phyloP scores from a whole-genome alignment of 2,329 filamentous ascomycete genomes.

The Scytalidium lignicola region DNA sequence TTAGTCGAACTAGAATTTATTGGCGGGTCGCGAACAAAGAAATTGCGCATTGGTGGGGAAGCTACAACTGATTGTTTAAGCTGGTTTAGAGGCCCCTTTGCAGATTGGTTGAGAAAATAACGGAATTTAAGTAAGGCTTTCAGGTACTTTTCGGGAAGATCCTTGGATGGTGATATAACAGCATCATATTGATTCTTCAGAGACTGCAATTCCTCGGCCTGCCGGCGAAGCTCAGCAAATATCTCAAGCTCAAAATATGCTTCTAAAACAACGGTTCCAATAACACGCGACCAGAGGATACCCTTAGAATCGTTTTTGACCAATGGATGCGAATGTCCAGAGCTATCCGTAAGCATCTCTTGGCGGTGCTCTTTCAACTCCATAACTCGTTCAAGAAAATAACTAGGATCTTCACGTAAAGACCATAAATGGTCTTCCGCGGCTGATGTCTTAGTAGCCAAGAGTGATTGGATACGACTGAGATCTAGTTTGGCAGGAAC shows the following conservation, averaged over 20 bases:
- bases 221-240: slow-evolving; percentile 13
- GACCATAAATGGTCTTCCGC: slow-evolving; percentile 50
- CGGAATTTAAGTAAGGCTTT: slow-evolving; percentile 35
- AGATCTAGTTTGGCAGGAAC: slow-evolving; percentile 43
- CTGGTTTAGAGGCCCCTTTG: slow-evolving; percentile 27
- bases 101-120: slow-evolving; percentile 26
- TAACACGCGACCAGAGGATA: slow-evolving; percentile 36
- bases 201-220: slow-evolving; percentile 17
- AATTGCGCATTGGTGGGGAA: slow-evolving; percentile 37
- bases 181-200: slow-evolving; percentile 30
- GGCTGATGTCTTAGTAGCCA: slow-evolving; percentile 34
- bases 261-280: slow-evolving; percentile 28
- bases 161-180: slow-evolving; percentile 25
- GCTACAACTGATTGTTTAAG: slow-evolving; percentile 20
- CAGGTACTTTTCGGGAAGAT: slow-evolving; percentile 35
- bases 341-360: slow-evolving; percentile 37
- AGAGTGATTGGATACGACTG: slow-evolving; percentile 35
- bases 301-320: slow-evolving; percentile 6
- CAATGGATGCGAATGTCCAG: slow-evolving; percentile 20
- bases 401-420: slow-evolving; percentile 53
- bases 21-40: slow-evolving; percentile 25
- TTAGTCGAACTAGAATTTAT: slow-evolving; percentile 20
- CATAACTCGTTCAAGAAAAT: slow-evolving; percentile 43
- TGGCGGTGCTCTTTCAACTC: slow-evolving; percentile 41
- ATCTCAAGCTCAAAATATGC: slow-evolving; percentile 19